phyloP scores from a whole-genome alignment of 164 flowering plant species.

The Tetrastigma voinierianum region DNA sequence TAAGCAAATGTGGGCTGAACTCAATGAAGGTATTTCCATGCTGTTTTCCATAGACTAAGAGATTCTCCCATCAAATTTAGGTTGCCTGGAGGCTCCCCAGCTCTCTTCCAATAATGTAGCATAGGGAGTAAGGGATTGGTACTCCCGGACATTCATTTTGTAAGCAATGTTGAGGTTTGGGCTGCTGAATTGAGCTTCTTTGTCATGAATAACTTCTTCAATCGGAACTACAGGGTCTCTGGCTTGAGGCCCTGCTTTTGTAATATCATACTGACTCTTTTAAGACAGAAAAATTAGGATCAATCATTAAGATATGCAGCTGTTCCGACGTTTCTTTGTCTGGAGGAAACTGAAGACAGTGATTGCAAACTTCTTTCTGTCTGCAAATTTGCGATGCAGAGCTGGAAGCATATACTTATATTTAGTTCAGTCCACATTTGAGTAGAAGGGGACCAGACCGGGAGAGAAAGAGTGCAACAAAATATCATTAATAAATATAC shows the following conservation, averaged over 20 bases:
- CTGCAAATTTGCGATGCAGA: conserved; percentile 39
- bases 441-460: too few relatives aligned
- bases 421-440: neutral
- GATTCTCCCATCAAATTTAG: conserved; percentile 94
- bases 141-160: conserved; percentile 92
- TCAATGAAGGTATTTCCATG: conserved; percentile 96
- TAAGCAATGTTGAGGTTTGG: conserved; percentile 94
- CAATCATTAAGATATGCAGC: conserved; percentile 98
- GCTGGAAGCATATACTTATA: neutral
- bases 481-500: too few relatives aligned
- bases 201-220: conserved; percentile 89
- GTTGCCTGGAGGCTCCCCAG: conserved; percentile 99
- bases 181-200: conserved; percentile 97
- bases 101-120: conserved; percentile 85
- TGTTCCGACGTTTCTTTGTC: conserved; percentile 97
- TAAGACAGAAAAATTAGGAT: conserved; percentile 85
- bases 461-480: too few relatives aligned
- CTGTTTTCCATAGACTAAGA: conserved; percentile 92
- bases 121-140: conserved; percentile 83
- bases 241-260: conserved; percentile 98
- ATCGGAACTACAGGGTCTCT: conserved; percentile 79
- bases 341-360: conserved; percentile 98
- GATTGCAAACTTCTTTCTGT: conserved; percentile 88
- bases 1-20: conserved; percentile 99
- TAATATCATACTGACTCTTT: too few relatives aligned